Conservation (phyloP, 805 yeast species). For the Pichia nakasei region DNA sequence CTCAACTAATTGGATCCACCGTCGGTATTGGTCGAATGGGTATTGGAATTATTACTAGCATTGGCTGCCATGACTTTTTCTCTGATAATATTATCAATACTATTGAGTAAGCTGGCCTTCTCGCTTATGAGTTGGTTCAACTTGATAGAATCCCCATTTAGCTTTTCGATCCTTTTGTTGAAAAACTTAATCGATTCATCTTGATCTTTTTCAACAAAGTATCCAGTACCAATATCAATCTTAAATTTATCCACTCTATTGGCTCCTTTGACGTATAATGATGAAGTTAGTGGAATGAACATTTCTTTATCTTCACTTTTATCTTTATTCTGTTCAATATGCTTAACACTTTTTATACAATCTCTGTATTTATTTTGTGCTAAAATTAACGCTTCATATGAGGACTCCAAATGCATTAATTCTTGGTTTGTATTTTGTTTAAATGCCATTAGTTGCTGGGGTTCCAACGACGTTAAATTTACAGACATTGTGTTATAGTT, state of each 20-base stretch:
- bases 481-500: constrained; percentile 9
- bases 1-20: too few species aligned
- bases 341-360: constrained; percentile 62
- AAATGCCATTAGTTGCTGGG: constrained; percentile 79
- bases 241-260: constrained; percentile 58
- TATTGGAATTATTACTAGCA: constrained; percentile 6
- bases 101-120: constrained; percentile 56
- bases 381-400: constrained; percentile 71
- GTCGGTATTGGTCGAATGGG: too few species aligned
- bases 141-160: constrained; percentile 64
- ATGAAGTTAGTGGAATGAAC: constrained; percentile 81
- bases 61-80: constrained; percentile 41
- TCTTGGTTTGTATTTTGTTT: constrained; percentile 80
- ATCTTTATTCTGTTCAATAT: constrained; percentile 33
- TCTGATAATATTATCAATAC: constrained; percentile 51
- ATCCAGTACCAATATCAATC: constrained; percentile 96
- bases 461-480: constrained; percentile 56
- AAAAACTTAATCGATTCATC: constrained; percentile 65
- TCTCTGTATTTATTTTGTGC: constrained; percentile 80
- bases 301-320: constrained; percentile 31
- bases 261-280: constrained; percentile 83
- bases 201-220: constrained; percentile 73
- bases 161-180: constrained; percentile 60
- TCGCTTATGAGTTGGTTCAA: constrained; percentile 67
- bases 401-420: constrained; percentile 74